These are phyloP conservation scores for Triticum monococcum DNA, from an alignment of 176 grass and related monocot genomes.

Conservation along the genomic window DNA sequence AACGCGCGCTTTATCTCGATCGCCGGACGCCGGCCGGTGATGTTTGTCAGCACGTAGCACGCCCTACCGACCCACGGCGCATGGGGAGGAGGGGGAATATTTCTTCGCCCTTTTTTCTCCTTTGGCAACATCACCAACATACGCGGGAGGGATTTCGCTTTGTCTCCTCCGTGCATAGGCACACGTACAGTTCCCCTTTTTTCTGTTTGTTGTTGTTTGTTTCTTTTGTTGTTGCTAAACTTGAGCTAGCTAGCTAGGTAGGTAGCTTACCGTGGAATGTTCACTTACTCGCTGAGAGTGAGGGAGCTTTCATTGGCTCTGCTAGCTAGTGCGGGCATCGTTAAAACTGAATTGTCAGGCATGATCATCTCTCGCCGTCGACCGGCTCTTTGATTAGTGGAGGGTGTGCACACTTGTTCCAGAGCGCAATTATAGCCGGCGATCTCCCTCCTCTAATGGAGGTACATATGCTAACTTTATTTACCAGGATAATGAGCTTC, in stretches of 20 bases:
- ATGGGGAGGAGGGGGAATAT: too few species aligned
- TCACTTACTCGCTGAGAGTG: neutral
- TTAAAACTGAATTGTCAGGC: conserved; percentile 74
- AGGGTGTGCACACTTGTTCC: conserved; percentile 21
- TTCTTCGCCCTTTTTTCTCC: neutral
- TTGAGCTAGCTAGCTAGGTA: too few species aligned
- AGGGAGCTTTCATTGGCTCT: neutral
- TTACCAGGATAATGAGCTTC: conserved; percentile 33
- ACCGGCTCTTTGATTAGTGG: conserved; percentile 33
- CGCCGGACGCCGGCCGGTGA: too few species aligned
- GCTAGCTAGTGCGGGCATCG: conserved; percentile 47
- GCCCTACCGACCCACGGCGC: too few species aligned
- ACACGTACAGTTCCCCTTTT: neutral
- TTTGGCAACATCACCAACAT: neutral
- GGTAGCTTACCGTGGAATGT: neutral
- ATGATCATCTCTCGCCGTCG: conserved; percentile 26
- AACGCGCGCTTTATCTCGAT: too few species aligned
- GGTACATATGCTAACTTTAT: neutral
- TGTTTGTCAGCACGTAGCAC: too few species aligned
- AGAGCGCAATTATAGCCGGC: conserved; percentile 35
- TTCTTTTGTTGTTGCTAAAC: too few species aligned
- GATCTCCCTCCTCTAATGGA: neutral
- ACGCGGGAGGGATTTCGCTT: neutral
- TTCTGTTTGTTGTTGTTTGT: neutral
- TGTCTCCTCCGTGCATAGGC: neutral